Conservation (phyloP, 768 basidiomycete species). For the Hydnomerulius pinastri region DNA sequence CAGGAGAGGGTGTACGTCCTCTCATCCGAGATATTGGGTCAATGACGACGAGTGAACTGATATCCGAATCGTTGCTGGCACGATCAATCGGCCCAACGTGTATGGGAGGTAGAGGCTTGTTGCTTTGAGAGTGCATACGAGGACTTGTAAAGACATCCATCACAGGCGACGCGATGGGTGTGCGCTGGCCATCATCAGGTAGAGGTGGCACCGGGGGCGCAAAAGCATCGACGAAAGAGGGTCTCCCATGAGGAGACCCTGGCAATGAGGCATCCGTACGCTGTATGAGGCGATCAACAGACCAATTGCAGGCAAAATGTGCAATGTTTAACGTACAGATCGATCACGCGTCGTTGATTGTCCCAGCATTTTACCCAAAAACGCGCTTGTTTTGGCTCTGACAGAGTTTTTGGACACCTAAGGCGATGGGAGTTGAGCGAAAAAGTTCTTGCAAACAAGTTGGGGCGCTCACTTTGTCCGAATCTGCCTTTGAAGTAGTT, state of each 20-base stretch:
- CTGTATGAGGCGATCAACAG: constrained; percentile 35
- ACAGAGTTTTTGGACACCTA: constrained; percentile 59
- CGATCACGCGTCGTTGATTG: constrained; percentile 65
- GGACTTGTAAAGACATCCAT: constrained; percentile 51
- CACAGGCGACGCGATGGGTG: constrained; percentile 44
- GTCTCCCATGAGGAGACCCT: constrained; percentile 24
- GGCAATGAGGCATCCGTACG: constrained; percentile 53
- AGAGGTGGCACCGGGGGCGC: constrained; percentile 47
- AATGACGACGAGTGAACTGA: constrained; percentile 59
- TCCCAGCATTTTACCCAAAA: constrained; percentile 79
- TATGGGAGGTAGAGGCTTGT: constrained; percentile 71
- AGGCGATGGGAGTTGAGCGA: constrained; percentile 1
- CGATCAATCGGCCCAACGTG: constrained; percentile 34
- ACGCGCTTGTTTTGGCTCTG: constrained; percentile 76
- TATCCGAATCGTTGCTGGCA: constrained; percentile 47
- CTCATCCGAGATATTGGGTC: constrained; percentile 47
- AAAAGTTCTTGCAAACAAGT: background rate
- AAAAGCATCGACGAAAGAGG: constrained; percentile 39
- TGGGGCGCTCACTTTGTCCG: constrained; percentile 47
- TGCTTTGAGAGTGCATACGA: constrained; percentile 35
- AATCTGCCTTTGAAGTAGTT: constrained; percentile 44
- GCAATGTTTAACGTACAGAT: constrained; percentile 48
- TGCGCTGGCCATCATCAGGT: constrained; percentile 45
- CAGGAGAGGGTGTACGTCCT: constrained; percentile 33
- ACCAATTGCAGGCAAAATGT: constrained; percentile 5